Evolutionary conservation across 805 yeast species (phyloP).

Genomic region (Helenozyma rhizophorensis): DNA sequence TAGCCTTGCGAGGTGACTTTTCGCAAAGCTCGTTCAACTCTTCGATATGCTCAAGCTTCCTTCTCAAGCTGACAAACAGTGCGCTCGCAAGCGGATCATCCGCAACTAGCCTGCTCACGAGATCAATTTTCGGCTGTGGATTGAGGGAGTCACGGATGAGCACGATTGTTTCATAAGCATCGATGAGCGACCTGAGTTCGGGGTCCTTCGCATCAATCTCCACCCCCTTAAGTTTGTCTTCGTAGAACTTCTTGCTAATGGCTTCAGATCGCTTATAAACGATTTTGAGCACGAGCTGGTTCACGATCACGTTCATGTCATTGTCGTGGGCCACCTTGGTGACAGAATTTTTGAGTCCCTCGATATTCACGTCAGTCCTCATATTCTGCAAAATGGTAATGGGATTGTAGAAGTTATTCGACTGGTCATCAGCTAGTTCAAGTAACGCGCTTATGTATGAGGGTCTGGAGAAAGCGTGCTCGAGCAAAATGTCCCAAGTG

Average conservation of each 20-base stretch:
- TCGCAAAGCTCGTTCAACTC: too few relatives aligned
- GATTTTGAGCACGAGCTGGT: conserved; percentile 45
- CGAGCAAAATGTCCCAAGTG: conserved; percentile 75
- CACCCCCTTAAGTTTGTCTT: conserved; percentile 23
- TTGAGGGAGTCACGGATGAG: conserved; percentile 10
- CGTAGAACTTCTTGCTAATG: conserved; percentile 19
- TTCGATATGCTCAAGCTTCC: conserved; percentile 17
- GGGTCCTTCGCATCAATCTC: conserved; percentile 18
- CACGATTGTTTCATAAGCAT: conserved; percentile 27
- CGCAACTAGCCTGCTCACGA: conserved; percentile 4
- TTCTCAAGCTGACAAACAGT: conserved; percentile 10
- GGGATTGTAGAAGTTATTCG: conserved; percentile 48
- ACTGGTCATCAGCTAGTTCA: conserved; percentile 57
- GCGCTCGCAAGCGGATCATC: conserved; percentile 3
- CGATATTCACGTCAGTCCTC: conserved; percentile 57
- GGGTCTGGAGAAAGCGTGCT: conserved; percentile 67
- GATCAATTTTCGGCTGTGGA: conserved; percentile 2
- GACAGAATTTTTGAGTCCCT: conserved; percentile 60
- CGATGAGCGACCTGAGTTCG: conserved; percentile 17
- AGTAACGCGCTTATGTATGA: conserved; percentile 72
- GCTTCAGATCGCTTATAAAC: conserved; percentile 29
- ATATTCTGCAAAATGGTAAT: conserved; percentile 63
- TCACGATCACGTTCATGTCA: conserved; percentile 48
- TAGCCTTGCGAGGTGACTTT: not conserved
- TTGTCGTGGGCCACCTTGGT: conserved; percentile 60